Percentiles rank a stretch among this genome's conserved stretches.
Conservation (phyloP, 2,329 filamentous ascomycete genomes). For the Claviceps arundinis region DNA sequence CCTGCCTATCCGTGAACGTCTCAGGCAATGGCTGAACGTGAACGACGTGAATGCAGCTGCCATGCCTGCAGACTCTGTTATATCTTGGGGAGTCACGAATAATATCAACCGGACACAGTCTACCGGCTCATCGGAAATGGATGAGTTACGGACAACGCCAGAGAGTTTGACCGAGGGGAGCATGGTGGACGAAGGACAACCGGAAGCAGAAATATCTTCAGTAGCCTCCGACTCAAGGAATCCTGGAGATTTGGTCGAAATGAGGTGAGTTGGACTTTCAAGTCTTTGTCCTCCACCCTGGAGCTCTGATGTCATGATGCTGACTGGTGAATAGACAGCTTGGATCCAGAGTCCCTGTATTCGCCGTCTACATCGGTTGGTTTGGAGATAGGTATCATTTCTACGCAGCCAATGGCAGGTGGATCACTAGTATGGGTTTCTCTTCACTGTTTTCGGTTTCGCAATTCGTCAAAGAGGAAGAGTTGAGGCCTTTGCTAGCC, state of each 20-base stretch:
- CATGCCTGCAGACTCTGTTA: constrained; percentile 13
- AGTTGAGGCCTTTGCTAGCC: constrained; percentile 26
- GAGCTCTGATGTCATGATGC: neutral
- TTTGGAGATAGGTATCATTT: constrained; percentile 39
- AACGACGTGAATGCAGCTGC: constrained; percentile 16
- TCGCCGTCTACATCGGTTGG: constrained; percentile 40
- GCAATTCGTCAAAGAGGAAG: constrained; percentile 27
- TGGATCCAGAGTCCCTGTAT: constrained; percentile 30
- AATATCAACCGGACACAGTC: constrained; percentile 20
- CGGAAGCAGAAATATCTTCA: constrained; percentile 14
- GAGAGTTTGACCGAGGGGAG: constrained; percentile 12
- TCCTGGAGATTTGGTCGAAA: constrained; percentile 40
- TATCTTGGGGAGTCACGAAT: constrained; percentile 17
- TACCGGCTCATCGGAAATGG: constrained; percentile 19
- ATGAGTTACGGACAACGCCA: constrained; percentile 13
- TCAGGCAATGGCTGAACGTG: constrained; percentile 28
- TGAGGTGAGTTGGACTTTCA: constrained; percentile 19
- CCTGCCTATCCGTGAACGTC: constrained; percentile 24
- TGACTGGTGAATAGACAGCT: constrained; percentile 14
- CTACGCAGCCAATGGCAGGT: constrained; percentile 39
- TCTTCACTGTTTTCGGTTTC: constrained; percentile 36
- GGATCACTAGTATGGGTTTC: constrained; percentile 28
- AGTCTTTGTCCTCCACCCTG: no score
- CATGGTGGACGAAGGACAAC: constrained; percentile 16
- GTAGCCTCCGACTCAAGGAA: constrained; percentile 14